Percentiles rank a stretch among this genome's conserved stretches.
Conservation (phyloP, 75 land plant genomes). For the Ceratopteris richardii region DNA sequence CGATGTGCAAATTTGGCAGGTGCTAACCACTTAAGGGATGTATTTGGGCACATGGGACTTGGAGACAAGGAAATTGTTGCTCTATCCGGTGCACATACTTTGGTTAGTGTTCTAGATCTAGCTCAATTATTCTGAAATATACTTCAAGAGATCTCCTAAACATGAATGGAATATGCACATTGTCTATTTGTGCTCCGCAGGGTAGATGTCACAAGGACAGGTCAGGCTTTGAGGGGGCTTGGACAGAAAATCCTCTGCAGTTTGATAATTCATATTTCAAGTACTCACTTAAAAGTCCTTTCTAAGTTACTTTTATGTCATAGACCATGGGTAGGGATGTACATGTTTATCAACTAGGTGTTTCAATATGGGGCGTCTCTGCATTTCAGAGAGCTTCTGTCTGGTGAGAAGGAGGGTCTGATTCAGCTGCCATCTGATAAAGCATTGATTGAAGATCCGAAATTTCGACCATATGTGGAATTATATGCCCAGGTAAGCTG, state of each 20-base stretch:
- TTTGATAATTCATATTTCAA: conserved; percentile 39
- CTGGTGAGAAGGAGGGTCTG: conserved; percentile 28
- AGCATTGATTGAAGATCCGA: conserved; percentile 38
- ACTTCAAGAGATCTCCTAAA: not conserved
- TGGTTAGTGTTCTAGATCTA: conserved; percentile 14
- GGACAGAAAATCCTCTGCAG: conserved; percentile 27
- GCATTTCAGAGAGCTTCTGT: conserved; percentile 27
- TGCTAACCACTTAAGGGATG: too few relatives aligned
- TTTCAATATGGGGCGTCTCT: not conserved
- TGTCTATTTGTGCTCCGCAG: too few relatives aligned
- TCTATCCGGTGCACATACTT: conserved; percentile 43
- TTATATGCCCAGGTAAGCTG: conserved; percentile 37
- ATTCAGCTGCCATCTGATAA: conserved; percentile 43
- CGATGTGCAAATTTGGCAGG: too few relatives aligned
- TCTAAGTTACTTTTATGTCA: not conserved
- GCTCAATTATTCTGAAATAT: not conserved
- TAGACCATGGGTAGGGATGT: too few relatives aligned
- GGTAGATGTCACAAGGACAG: conserved; percentile 44
- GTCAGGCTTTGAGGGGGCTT: conserved; percentile 42
- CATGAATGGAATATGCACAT: too few relatives aligned
- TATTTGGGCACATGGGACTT: too few relatives aligned
- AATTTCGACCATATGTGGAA: conserved; percentile 27
- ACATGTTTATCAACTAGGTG: too few relatives aligned
- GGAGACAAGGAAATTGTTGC: too few relatives aligned
- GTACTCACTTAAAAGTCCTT: conserved; percentile 11